Base-by-base conservation (phyloP, 169 alveolate genomes). In the Eimeria brunetti region DNA sequence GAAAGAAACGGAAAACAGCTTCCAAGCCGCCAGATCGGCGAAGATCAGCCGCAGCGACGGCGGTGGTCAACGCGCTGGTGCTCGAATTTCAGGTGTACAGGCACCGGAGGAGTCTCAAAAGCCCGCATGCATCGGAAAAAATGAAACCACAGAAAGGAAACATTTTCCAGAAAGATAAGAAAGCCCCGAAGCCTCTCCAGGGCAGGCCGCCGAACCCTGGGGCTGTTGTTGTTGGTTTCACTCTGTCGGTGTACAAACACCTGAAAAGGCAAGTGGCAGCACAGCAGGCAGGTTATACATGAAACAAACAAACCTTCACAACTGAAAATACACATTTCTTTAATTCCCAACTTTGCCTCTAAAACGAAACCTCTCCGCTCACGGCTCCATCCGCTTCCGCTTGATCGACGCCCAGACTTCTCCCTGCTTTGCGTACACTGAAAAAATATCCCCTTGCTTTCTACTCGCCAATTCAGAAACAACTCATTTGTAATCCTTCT, bases 121-220 rank as follows among this genome's bases (percentile, higher is more conserved):
- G 24, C 64, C 64, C 64, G 64, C 64, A 56, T 56, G 64, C 64
- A 56, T 56, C 24, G 64, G n/a, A 24, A 56, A 16, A 56, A 56
- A 56, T 11, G 64, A 56, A 56, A 56, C 7, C 64, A 56, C 64
- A 56, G 64, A 56, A 56, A 56, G 64, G 16, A 56, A 56, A 56
- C 64, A 2, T 56, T 56, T 56, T 56, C 64, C 64, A 2, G 24
- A 14, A 24, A 56, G 27, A 11, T 56, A 12, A 56, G 16, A 56
- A 56, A 56, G 64, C 64, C 64, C 64, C 64, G 64, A 56, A 56
- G 64, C 64, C 24, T 5, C 64, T 56, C 64, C 64, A 56, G 64
- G 64, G 64, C 64, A 56, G 64, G 64, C 64, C 64, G 64, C 64
- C 64, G 64, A 56, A 56, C 64, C 64, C n/a, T 56, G 64, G 64